Evolutionary conservation across 441 rosid genomes (phyloP), one percentile per base, ranked within the genome.

Genomic region (Codiaeum variegatum): DNA sequence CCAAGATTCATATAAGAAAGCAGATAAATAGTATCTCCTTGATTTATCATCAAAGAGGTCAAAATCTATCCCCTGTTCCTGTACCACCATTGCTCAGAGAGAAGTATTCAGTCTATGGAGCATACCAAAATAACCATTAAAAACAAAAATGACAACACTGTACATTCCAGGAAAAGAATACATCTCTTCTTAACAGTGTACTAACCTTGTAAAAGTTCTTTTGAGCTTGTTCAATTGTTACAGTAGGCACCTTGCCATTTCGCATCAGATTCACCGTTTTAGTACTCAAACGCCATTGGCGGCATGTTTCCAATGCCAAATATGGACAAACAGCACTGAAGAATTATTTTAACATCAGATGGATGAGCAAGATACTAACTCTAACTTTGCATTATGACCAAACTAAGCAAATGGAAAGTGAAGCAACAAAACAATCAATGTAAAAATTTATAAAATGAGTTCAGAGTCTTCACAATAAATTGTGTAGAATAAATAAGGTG

Each of bases 211-310:
- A 84, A 49, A 86, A 96, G 78, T 93, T 96, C 74, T 82, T 88
- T 75, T 96, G 99, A 74, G 99, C 98, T 81, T 96, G 98, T 69
- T 96, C 98, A 81, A 90, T 96, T 54, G 99, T 96, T 71, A 96
- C 98, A 70, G 99, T 91, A 51, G 99, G 98, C 83, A 96, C 93
- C 84, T 96, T 96, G 13, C 99, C 98, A 58, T 89, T 93, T 32
- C 97, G 86, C 99, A 96, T 96, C 78, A 96, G 71, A 79, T 91
- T 85, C 54, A 96, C 98, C 21, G 99, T 96, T 85, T 89, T 96
- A 75, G 52, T 83, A 83, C 98, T 96, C 87, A 96, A 72, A 11
- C 99, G 97, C 99, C 99, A 96, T 73, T 96, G 99, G 23, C 99
- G 93, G 71, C 94, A 91, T 59, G 99, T 93, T 85, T 96, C 99